Base-by-base conservation (phyloP, 306 rosid species). In the Acacia acuminata region DNA sequence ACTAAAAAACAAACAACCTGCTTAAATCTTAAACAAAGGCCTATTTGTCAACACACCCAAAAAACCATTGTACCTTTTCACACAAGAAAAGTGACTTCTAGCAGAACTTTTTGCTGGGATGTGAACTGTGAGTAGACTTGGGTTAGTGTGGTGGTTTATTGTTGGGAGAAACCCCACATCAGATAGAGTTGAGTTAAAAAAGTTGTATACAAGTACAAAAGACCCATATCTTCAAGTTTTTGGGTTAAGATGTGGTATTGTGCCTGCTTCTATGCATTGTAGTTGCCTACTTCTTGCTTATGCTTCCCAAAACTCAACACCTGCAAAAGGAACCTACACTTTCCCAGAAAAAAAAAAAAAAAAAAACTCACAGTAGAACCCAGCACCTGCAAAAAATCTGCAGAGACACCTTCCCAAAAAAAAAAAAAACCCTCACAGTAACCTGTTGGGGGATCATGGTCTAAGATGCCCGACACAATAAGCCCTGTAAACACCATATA, bases 401-500 rank as follows among this genome's bases (percentile, higher is more conserved):
- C 17, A 47, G 17, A 47, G 53, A 47, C 53, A 47, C 17, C 17
- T 44, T 12, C 51, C 16, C 30, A 47, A 47, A 14, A 47, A 47
- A 47, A 47, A 47, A 0, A 47, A 47, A 47, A 50, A 17, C 87
- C 38, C 42, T 88, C 47, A 80, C 91, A 90, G 85, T 84, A 83
- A 85, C 82, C 87, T 85, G 75, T 84, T 85, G 79, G 88, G 86
- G 66, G 60, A 50, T 64, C 61, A 86, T 63, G 82, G 85, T 81
- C 61, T 71, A 60, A 64, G 76, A 77, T 84, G 86, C 65, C 70
- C 60, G 82, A 85, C 83, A 82, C 60, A 79, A 77, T 87, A 81
- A 85, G 77, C 94, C 89, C 64, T 79, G 85, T 44, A 80, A 84
- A 88, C 25, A 80, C 68, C 67, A 27, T 36, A 38, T 38, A 38